A percentile compares a stretch with the other conserved stretches of the same genome.
These are phyloP conservation scores for Suillus ampliporus DNA, from an alignment of 768 basidiomycete genomes.

Conservation along the genomic window DNA sequence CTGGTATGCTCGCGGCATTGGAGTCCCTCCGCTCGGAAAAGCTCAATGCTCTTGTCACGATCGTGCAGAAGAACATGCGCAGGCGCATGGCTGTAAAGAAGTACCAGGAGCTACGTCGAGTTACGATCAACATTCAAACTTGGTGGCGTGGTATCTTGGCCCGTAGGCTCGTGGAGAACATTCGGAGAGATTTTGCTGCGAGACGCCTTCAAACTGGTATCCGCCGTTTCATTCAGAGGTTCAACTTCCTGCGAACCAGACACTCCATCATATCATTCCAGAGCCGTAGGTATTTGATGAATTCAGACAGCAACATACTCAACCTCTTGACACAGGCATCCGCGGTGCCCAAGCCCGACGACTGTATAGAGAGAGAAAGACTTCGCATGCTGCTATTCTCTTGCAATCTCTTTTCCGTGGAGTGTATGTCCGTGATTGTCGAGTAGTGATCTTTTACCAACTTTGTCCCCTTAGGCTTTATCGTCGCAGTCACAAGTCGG, in stretches of 20 bases:
- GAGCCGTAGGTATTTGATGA: constrained; percentile 67
- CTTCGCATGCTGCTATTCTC: constrained; percentile 63
- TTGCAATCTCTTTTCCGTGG: constrained; percentile 90
- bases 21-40: constrained; percentile 89
- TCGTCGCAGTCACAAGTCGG: constrained; percentile 57
- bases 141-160: constrained; percentile 94
- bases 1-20: constrained; percentile 96
- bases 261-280: constrained; percentile 76
- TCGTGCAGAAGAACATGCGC: constrained; percentile 97
- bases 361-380: constrained; percentile 60
- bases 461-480: constrained; percentile 47
- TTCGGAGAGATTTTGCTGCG: constrained; percentile 78
- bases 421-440: constrained; percentile 59
- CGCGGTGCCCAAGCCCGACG: constrained; percentile 77
- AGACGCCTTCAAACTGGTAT: constrained; percentile 74
- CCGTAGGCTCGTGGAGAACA: constrained; percentile 65
- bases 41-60: constrained; percentile 89
- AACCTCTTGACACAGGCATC: constrained; percentile 51
- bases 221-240: constrained; percentile 77
- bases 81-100: constrained; percentile 82
- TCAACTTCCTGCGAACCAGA: constrained; percentile 66
- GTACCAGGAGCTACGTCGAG: constrained; percentile 70
- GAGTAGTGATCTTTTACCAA: constrained; percentile 13
- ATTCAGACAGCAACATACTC: background rate
- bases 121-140: constrained; percentile 88